Base-by-base conservation (phyloP, 345 rosid genomes). In the Trapa incisa region DNA sequence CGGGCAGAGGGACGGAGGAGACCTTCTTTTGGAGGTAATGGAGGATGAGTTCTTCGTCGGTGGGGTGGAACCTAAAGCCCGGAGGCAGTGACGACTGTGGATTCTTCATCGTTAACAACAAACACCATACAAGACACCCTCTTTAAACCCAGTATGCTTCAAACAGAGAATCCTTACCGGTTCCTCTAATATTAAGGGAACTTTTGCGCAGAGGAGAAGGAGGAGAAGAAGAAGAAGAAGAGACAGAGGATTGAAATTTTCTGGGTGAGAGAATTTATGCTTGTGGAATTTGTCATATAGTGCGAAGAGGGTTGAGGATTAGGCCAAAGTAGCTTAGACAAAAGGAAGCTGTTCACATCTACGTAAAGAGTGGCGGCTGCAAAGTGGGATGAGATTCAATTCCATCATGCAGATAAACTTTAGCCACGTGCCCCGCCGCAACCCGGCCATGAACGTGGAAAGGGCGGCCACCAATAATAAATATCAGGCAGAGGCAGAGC, bases 31-130 rank as follows among this genome's bases (percentile, higher is more conserved):
- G 80, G 1, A 94, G 85, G 80, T 94, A 94, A 78, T 94, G 96
- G 75, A 86, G 89, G 78, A 94, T 89, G 62, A 94, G 97, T 68
- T 94, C 99, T 64, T 94, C 97, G 43, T 94, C 99, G 0, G 99
- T 94, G 11, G 99, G 99, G 78, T 90, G 98, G 74, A 93, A 93
- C 75, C 99, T 82, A 72, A 94, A 94, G 14, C 99, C 99, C 0
- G 99, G 99, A 10, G 99, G 99, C 78, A 94, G 78, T 36, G 69
- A 69, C 33, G 97, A 77, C 70, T 87, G 85, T 37, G 95, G 89
- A 74, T 84, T 83, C 68, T 81, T 85, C 82, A 79, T 87, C 64
- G 72, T 80, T 77, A 22, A 22, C 29, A 22, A 22, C 29, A 22
- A 22, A 80, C 79, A 56, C 62, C 22, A 3, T n/a, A 29, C 50